A percentile compares a stretch with the other conserved stretches of the same genome.
phyloP scores from a whole-genome alignment of 2,329 filamentous ascomycete genomes.

The Diplodia sapinea region DNA sequence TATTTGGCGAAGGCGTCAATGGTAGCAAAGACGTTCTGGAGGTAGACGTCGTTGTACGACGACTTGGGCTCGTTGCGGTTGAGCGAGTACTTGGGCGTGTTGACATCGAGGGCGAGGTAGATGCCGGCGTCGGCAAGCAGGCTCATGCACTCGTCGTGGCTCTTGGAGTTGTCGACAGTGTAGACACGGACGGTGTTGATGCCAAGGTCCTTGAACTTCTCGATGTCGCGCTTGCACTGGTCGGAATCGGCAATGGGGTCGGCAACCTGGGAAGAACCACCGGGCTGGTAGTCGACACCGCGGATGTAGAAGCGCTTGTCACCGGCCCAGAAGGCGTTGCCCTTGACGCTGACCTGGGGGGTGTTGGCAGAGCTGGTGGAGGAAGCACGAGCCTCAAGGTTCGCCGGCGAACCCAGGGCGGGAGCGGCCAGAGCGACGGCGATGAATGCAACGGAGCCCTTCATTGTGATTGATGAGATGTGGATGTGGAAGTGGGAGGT shows the following conservation, averaged over 20 bases:
- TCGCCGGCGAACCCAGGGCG: conserved; percentile 51
- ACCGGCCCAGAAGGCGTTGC: conserved; percentile 70
- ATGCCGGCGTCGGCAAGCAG: conserved; percentile 81
- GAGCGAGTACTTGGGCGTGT: conserved; percentile 87
- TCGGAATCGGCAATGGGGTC: conserved; percentile 77
- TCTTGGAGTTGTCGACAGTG: conserved; percentile 82
- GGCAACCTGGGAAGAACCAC: conserved; percentile 65
- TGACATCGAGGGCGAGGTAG: conserved; percentile 90
- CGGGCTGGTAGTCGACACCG: conserved; percentile 70
- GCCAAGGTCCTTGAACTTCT: conserved; percentile 81
- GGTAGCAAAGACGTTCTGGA: conserved; percentile 79
- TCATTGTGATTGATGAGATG: conserved; percentile 54
- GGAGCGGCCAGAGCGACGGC: conserved; percentile 55
- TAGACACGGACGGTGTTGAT: conserved; percentile 94
- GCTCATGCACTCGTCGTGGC: conserved; percentile 87
- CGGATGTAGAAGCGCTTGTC: conserved; percentile 65
- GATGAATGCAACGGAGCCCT: conserved; percentile 56
- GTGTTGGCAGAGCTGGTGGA: conserved; percentile 51
- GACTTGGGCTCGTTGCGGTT: conserved; percentile 73
- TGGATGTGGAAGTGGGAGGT: conserved; percentile 7
- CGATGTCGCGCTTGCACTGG: conserved; percentile 79
- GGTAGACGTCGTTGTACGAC: conserved; percentile 87
- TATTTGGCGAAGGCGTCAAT: conserved; percentile 84
- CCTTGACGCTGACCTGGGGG: conserved; percentile 65
- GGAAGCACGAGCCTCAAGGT: conserved; percentile 42